phyloP scores from a whole-genome alignment of 306 rosid species.

The Alnus rubra region DNA sequence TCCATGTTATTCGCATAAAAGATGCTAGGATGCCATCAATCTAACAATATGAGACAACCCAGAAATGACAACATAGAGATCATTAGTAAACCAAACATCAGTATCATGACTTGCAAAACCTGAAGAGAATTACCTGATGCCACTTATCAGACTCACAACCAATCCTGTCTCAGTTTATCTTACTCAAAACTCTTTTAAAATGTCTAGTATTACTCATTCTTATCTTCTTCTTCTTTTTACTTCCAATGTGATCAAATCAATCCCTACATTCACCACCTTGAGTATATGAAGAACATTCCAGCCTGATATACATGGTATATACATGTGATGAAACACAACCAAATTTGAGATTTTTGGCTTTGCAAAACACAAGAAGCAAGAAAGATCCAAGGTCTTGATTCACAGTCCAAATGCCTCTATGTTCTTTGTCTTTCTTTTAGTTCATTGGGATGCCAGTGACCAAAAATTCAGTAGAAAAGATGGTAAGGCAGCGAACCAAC shows the following conservation, averaged over 20 bases:
- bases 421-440: constrained; percentile 3
- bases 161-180: neutral
- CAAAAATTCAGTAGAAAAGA: constrained; percentile 81
- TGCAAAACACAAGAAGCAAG: constrained; percentile 8
- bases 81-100: no score
- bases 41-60: neutral
- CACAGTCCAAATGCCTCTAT: constrained; percentile 23
- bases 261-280: neutral
- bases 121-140: neutral
- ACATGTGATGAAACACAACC: constrained; percentile 18
- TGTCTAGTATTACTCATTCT: neutral
- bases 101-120: neutral
- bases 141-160: neutral
- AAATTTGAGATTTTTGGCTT: constrained; percentile 7
- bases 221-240: no score
- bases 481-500: constrained; percentile 82
- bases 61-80: neutral
- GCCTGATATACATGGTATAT: constrained; percentile 20
- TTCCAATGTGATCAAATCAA: neutral
- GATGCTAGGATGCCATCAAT: neutral
- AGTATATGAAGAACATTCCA: neutral
- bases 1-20: neutral
- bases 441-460: constrained; percentile 69
- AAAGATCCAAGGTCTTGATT: constrained; percentile 25
- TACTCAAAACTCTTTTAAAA: neutral